phyloP scores from a whole-genome alignment of 2,329 filamentous ascomycete genomes.

The Ophiostoma novo-ulmi region DNA sequence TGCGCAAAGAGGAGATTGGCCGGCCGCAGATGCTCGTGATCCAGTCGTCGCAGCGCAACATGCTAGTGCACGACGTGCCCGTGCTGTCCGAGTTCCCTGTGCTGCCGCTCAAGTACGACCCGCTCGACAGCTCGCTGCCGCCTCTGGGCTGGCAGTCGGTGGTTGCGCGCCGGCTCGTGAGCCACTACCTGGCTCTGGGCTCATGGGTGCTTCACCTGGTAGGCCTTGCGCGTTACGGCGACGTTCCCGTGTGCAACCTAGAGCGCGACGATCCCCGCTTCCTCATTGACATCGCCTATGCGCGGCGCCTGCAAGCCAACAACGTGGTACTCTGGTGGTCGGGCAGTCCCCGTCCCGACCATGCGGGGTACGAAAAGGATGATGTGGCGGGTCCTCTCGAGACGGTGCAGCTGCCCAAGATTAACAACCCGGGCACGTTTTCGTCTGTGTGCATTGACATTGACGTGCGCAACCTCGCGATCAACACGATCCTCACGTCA shows the following conservation, averaged over 20 bases:
- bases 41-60: constrained; percentile 78
- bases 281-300: constrained; percentile 93
- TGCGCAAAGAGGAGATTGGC: constrained; percentile 74
- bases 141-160: constrained; percentile 92
- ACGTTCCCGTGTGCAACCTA: constrained; percentile 90
- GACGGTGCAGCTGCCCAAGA: constrained; percentile 80
- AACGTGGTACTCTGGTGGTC: constrained; percentile 99
- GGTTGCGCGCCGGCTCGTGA: constrained; percentile 76
- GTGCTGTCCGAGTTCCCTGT: constrained; percentile 77
- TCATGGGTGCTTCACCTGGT: constrained; percentile 87
- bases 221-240: constrained; percentile 82
- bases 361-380: constrained; percentile 92
- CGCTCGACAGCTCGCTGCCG: constrained; percentile 78
- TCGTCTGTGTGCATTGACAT: constrained; percentile 95
- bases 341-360: constrained; percentile 75
- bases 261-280: constrained; percentile 92
- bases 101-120: constrained; percentile 73
- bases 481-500: constrained; percentile 95
- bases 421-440: constrained; percentile 91
- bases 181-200: constrained; percentile 87
- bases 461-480: constrained; percentile 86
- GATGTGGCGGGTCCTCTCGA: constrained; percentile 80
- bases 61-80: constrained; percentile 79
- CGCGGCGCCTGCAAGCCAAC: constrained; percentile 79
- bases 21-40: constrained; percentile 79